A percentile compares a stretch with the other conserved stretches of the same genome.
Evolutionary conservation across 2,329 filamentous ascomycete genomes (phyloP).

Genomic region (Alternaria triticina): DNA sequence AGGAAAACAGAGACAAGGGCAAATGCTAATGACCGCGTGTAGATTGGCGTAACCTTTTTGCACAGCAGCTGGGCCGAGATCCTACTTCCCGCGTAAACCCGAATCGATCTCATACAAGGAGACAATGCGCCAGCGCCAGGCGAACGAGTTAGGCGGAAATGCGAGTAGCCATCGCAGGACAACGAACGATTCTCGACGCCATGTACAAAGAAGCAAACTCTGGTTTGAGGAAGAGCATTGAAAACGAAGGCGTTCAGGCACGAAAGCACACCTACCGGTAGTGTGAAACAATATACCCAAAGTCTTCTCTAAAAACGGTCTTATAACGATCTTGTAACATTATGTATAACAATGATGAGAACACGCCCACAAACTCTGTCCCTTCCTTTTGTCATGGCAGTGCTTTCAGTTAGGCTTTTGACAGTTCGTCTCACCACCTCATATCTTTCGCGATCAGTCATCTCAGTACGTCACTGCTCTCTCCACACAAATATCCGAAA

Average conservation of each 20-base stretch:
- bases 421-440: neutral
- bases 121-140: neutral
- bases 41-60: constrained; percentile 60
- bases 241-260: constrained; percentile 3
- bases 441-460: neutral
- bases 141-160: neutral
- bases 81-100: constrained; percentile 55
- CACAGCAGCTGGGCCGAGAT: constrained; percentile 61
- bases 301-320: neutral
- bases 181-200: neutral
- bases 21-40: constrained; percentile 24
- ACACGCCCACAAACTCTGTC: neutral
- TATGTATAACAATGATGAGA: constrained; percentile 3
- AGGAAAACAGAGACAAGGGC: neutral
- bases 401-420: neutral
- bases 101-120: neutral
- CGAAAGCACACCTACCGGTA: neutral
- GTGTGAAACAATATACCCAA: neutral
- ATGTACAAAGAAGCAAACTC: constrained; percentile 1
- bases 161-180: neutral
- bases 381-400: neutral
- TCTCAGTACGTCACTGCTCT: neutral
- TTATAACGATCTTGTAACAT: neutral
- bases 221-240: neutral
- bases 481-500: neutral